These are phyloP conservation scores for Selaginella moellendorffii DNA, from an alignment of 75 land plant genomes.

Conservation along the genomic window DNA sequence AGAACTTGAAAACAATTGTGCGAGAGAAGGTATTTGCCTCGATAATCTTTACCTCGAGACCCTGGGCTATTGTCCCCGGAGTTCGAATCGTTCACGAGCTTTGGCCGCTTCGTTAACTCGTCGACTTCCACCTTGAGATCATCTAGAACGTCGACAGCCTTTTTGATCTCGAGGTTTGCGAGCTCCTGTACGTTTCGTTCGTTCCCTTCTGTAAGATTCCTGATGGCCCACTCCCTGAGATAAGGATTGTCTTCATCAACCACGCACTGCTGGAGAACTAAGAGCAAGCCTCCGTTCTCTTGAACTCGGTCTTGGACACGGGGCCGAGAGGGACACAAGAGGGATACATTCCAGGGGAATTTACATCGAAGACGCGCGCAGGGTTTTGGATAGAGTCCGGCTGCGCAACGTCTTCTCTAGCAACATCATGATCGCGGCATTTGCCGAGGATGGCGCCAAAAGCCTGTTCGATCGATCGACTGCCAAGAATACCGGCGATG, in stretches of 20 bases:
- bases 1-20: not conserved
- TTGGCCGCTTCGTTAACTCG: conserved; percentile 35
- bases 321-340: too few relatives aligned
- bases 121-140: conserved; percentile 63
- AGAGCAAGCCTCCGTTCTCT: conserved; percentile 31
- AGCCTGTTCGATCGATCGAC: not conserved
- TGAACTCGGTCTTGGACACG: conserved; percentile 60
- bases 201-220: conserved; percentile 64
- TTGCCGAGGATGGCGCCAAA: conserved; percentile 5
- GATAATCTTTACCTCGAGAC: not conserved
- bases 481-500: too few relatives aligned
- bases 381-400: conserved; percentile 8
- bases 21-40: not conserved
- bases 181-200: conserved; percentile 39
- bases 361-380: conserved; percentile 11
- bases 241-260: conserved; percentile 55
- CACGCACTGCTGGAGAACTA: conserved; percentile 73
- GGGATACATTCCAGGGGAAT: conserved; percentile 2
- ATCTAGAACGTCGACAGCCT: conserved; percentile 35
- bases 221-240: conserved; percentile 59
- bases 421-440: conserved; percentile 18
- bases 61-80: not conserved
- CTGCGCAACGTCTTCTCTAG: conserved; percentile 11
- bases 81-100: conserved; percentile 43
- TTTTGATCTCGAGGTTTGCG: conserved; percentile 46